Base-by-base conservation (phyloP, 345 rosid species). In the Chamaenerion angustifolium region DNA sequence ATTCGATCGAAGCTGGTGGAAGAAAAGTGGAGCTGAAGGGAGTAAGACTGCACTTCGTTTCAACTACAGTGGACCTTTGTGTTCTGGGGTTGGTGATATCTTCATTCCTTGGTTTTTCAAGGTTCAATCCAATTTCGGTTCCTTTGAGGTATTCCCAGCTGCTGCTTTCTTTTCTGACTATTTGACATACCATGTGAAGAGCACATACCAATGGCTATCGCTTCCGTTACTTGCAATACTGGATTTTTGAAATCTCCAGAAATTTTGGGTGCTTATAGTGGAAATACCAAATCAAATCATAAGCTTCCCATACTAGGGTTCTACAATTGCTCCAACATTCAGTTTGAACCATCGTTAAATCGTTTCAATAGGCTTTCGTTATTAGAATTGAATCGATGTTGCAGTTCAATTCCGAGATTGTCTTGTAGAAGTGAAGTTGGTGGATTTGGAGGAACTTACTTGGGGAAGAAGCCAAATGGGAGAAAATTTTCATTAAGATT, bases 401-500 rank as follows among this genome's bases (percentile, higher is more conserved):
- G 60, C 40, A 64, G 67, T 49, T 69, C 67, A 50, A 65, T 46
- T 27, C 55, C 51, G 59, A 68, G 75, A 46, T 46, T 74, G 49
- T 60, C 58, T 45, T 76, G 70, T 74, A 68, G 57, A 25, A 68
- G 54, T 41, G 75, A 67, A 53, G 61, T 63, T 64, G 68, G 73
- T 57, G 66, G 70, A 64, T 65, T 54, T 62, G 71, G 65, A 10
- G 54, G 57, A 54, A 62, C 57, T 35, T 69, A 44, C 43, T 40
- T 57, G 49, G 60, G 61, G 43, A 69, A 62, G 18, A 54, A 57
- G 53, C 52, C 66, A 52, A 45, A 58, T 54, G 43, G 60, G 63
- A 65, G 60, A 70, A 74, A 64, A 51, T 75, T 79, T 56, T 72
- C 80, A 0, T 52, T 81, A 41, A 76, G 98, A 65, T 59, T 86